Conservation (phyloP, 345 rosid genomes). For the Hirschfeldia incana region DNA sequence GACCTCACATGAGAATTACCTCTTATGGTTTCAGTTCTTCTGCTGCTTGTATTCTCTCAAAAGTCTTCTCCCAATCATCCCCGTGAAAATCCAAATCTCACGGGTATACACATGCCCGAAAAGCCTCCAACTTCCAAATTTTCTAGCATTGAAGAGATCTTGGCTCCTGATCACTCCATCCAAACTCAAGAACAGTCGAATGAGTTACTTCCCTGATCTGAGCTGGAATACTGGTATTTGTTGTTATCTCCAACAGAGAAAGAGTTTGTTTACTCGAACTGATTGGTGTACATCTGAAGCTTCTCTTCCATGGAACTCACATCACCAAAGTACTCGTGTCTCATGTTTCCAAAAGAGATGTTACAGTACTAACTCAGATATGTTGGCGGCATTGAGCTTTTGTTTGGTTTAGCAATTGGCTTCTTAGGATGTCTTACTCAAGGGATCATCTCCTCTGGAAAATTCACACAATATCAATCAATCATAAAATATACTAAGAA, state of each 20-base stretch:
- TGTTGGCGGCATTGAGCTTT: constrained; percentile 22
- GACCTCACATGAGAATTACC: background rate
- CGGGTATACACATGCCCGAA: background rate
- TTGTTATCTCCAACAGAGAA: constrained; percentile 38
- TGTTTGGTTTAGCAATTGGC: constrained; percentile 43
- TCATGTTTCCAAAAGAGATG: constrained; percentile 50
- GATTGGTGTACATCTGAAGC: constrained; percentile 49
- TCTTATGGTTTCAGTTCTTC: background rate
- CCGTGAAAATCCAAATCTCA: background rate
- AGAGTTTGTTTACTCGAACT: constrained; percentile 34
- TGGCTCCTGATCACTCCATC: constrained; percentile 78
- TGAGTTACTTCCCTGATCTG: constrained; percentile 90
- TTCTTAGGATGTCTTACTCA: constrained; percentile 52
- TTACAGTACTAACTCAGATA: constrained; percentile 35
- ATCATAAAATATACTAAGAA: background rate
- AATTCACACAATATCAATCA: constrained; percentile 38
- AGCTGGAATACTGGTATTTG: constrained; percentile 53
- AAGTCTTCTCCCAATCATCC: background rate
- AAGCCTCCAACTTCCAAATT: background rate
- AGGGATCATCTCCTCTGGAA: constrained; percentile 54
- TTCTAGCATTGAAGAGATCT: constrained; percentile 61
- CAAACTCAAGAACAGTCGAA: constrained; percentile 74
- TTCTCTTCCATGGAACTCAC: constrained; percentile 68
- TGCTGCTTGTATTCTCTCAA: background rate
- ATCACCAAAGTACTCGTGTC: constrained; percentile 48